These are phyloP conservation scores for Gnaphalium uliginosum DNA, from an alignment of 129 eudicot species.

Conservation along the genomic window DNA sequence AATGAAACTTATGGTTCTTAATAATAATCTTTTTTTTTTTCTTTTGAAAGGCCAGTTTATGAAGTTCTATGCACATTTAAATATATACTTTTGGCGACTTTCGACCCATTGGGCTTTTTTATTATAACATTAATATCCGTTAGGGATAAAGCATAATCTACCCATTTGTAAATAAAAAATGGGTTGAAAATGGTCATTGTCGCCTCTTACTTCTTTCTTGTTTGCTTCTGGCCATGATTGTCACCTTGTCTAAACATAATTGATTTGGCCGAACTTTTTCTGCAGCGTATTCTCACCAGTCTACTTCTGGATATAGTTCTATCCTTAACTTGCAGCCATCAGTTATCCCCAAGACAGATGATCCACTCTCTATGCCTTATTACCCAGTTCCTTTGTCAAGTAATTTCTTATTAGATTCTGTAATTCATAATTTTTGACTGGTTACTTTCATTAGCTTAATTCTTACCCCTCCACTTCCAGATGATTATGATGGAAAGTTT, in stretches of 20 bases:
- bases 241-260: too few relatives aligned
- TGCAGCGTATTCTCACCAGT: constrained; percentile 79
- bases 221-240: not conserved
- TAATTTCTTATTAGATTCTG: constrained; percentile 29
- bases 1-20: not conserved
- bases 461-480: constrained; percentile 38
- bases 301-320: constrained; percentile 65
- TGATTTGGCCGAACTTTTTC: not conserved
- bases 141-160: not conserved
- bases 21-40: not conserved
- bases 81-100: not conserved
- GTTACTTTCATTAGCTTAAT: not conserved
- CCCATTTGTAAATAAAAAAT: not conserved
- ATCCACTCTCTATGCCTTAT: constrained; percentile 55
- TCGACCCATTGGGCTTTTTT: not conserved
- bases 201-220: not conserved
- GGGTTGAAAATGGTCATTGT: not conserved
- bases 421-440: not conserved
- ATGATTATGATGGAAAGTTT: constrained; percentile 53
- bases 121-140: not conserved
- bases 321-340: constrained; percentile 56
- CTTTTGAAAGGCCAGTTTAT: too few relatives aligned
- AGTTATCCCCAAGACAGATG: constrained; percentile 42
- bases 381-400: constrained; percentile 57
- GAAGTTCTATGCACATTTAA: not conserved